phyloP scores from a whole-genome alignment of 768 basidiomycete genomes.

The Podaxis carcinomalis region DNA sequence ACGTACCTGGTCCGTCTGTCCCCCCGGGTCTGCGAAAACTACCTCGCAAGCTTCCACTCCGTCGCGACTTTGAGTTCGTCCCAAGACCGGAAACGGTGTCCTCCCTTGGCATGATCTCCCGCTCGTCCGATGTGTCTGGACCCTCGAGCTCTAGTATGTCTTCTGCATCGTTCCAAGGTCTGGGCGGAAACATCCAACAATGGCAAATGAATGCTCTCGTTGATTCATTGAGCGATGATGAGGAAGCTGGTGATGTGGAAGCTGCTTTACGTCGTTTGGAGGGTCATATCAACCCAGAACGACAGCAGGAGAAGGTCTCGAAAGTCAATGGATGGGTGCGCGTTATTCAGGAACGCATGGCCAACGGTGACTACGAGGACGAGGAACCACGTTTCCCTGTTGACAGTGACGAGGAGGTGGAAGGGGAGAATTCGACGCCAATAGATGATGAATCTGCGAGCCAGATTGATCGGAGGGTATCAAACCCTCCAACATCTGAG shows the following conservation, averaged over 20 bases:
- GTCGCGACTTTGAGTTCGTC: slow-evolving; percentile 80
- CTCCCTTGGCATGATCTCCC: slow-evolving; percentile 71
- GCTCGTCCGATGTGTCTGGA: slow-evolving; percentile 53
- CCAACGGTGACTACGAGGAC: slow-evolving; percentile 57
- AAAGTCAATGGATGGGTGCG: slow-evolving; percentile 85
- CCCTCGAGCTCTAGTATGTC: slow-evolving; percentile 39
- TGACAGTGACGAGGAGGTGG: slow-evolving; percentile 39
- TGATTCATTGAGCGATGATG: slow-evolving; percentile 71
- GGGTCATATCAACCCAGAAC: slow-evolving; percentile 76
- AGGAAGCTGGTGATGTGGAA: slow-evolving; percentile 75
- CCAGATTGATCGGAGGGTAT: slow-evolving; percentile 12
- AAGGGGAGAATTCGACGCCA: slow-evolving; percentile 19
- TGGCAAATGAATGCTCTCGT: slow-evolving; percentile 83
- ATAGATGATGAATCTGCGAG: slow-evolving; percentile 16
- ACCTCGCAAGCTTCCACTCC: slow-evolving; percentile 59
- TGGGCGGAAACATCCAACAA: slow-evolving; percentile 55
- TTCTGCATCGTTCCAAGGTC: slow-evolving; percentile 31
- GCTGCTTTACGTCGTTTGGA: slow-evolving; percentile 78
- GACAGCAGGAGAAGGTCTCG: slow-evolving; percentile 63
- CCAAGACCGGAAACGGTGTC: slow-evolving; percentile 65
- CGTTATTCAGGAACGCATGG: slow-evolving; percentile 63
- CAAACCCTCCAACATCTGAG: slow-evolving; percentile 12
- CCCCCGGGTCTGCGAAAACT: slow-evolving; percentile 53
- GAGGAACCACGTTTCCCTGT: slow-evolving; percentile 56
- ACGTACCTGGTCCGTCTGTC: slow-evolving; percentile 31